phyloP scores from a whole-genome alignment of 805 yeast species.

The Tetrapisispora pingtungensis region DNA sequence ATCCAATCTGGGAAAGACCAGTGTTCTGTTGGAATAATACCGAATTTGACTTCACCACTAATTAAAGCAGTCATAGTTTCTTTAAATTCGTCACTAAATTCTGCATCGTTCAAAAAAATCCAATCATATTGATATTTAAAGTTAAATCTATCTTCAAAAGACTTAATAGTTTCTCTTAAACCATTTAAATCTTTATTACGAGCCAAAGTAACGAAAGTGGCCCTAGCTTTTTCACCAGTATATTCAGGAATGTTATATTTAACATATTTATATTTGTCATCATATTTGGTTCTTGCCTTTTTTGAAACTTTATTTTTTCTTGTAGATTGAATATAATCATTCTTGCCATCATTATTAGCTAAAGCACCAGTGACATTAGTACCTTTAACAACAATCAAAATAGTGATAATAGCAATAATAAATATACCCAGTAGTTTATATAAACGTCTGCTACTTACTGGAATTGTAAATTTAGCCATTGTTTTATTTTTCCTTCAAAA shows the following conservation, averaged over 20 bases:
- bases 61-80: constrained; percentile 55
- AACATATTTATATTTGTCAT: constrained; percentile 4
- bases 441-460: constrained; percentile 1
- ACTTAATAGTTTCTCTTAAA: constrained; percentile 54
- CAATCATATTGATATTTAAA: constrained; percentile 78
- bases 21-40: constrained; percentile 67
- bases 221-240: constrained; percentile 42
- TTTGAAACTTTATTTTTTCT: neutral
- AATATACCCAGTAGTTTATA: constrained; percentile 2
- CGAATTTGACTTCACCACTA: constrained; percentile 72
- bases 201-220: constrained; percentile 78
- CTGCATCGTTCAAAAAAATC: constrained; percentile 88
- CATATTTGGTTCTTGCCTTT: constrained; percentile 1
- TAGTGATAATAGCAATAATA: neutral
- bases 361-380: neutral
- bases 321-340: neutral
- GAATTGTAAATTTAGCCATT: constrained; percentile 2
- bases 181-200: constrained; percentile 60
- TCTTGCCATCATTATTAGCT: neutral
- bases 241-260: constrained; percentile 9
- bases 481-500: neutral
- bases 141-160: constrained; percentile 87
- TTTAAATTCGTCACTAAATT: constrained; percentile 74
- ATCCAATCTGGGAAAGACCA: constrained; percentile 86
- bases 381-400: neutral